Conservation (phyloP, 768 basidiomycete species). For the Russula sp. region DNA sequence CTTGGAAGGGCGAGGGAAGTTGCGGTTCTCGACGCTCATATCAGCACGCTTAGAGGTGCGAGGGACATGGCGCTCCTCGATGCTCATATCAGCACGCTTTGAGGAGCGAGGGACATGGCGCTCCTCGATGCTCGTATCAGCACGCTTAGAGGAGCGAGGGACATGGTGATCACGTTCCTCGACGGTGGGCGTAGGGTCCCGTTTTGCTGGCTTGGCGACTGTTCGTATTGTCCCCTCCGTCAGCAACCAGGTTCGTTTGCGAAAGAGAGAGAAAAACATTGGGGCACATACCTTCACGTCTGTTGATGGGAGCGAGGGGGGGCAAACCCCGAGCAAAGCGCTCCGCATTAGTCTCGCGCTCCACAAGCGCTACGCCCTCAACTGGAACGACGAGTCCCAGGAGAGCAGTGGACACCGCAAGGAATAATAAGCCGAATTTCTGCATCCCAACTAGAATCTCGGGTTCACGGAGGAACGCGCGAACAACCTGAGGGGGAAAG, state of each 20-base stretch:
- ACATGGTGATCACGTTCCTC: no score
- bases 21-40: background rate
- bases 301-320: background rate
- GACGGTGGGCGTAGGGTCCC: no score
- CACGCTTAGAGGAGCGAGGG: background rate
- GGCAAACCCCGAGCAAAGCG: conserved; percentile 10
- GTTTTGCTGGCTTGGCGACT: background rate
- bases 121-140: accelerated
- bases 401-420: background rate
- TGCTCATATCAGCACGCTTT: no score
- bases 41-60: background rate
- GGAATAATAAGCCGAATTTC: background rate
- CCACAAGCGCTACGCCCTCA: background rate
- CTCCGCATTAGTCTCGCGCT: conserved; percentile 5
- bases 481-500: background rate
- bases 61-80: background rate
- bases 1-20: background rate
- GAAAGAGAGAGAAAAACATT: no score
- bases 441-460: conserved; percentile 1
- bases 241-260: background rate
- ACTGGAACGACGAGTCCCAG: background rate
- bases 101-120: background rate
- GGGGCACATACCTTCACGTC: no score
- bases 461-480: background rate
- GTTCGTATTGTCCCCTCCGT: background rate